Conservation (phyloP, 78 protist species). For the Diacronema lutheri region DNA sequence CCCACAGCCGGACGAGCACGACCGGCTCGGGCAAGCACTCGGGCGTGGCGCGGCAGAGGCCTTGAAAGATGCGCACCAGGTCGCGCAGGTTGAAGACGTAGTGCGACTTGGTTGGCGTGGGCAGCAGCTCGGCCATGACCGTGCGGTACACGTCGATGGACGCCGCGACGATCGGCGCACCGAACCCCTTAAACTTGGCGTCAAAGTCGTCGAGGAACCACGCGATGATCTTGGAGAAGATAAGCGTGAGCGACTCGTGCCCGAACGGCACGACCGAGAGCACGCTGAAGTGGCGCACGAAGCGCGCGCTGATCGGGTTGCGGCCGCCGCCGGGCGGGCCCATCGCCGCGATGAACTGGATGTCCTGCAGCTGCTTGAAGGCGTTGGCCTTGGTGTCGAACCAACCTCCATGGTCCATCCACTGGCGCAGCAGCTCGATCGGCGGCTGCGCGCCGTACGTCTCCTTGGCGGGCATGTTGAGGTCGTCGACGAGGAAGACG, state of each 20-base stretch:
- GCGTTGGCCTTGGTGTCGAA: slow-evolving; percentile 47
- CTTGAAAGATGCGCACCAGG: slow-evolving; percentile 46
- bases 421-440: slow-evolving; percentile 71
- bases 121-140: slow-evolving; percentile 27
- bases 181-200: neutral
- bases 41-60: neutral
- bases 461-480: slow-evolving; percentile 57
- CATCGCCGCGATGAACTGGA: slow-evolving; percentile 80
- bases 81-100: slow-evolving; percentile 70
- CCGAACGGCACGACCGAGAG: neutral
- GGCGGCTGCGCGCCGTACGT: slow-evolving; percentile 74
- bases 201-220: neutral
- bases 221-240: slow-evolving; percentile 32
- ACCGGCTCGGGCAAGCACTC: neutral
- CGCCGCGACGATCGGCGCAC: neutral
- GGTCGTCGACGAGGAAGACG: slow-evolving; percentile 71
- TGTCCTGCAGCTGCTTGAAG: slow-evolving; percentile 32
- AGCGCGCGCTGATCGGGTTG: slow-evolving; percentile 71
- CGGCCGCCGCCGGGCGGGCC: slow-evolving; percentile 88
- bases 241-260: slow-evolving; percentile 10
- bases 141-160: slow-evolving; percentile 22
- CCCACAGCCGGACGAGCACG: slow-evolving; percentile 42
- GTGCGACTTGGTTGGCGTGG: slow-evolving; percentile 58
- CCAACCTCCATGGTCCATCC: slow-evolving; percentile 77
- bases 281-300: slow-evolving; percentile 54